Evolutionary conservation across 2,329 filamentous ascomycete genomes (phyloP), one percentile per base, ranked within the genome.

Genomic region (Diaporthe ilicicola): DNA sequence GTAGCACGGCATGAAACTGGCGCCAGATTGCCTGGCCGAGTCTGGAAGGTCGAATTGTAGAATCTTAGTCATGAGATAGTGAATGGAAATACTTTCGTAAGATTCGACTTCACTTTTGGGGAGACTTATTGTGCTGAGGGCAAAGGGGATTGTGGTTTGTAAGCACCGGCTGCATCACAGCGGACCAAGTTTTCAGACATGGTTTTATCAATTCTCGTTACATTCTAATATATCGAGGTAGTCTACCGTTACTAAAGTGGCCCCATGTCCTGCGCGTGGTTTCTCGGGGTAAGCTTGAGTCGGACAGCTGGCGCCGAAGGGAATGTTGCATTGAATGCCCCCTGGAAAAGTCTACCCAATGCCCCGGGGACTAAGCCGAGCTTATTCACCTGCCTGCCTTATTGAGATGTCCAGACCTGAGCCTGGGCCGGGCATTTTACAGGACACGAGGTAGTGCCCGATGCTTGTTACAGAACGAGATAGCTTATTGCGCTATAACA

Each of bases 311-410:
- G 54, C 19, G 12, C 56, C 27, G 6, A 12, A 8, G 56, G 27
- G 6, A 46, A 5, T 34, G 39, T 46, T 34, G 39, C 56, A 62
- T 62, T 62, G 39, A 62, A 62, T 8, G 56, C 56, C 39, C 39
- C 56, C 39, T 62, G 56, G 13, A 32, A 48, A 46, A 34, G 42
- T 9, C 32, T 48, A 34, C 29, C n/a, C 19, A 6, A 22, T 6
- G 13, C 19, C 27, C 3, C 19, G 17, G n/a, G n/a, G 27, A 19
- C 56, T 62, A 48, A 29, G 44, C 37, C 42, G 56, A 62, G 42
- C 42, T 48, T 48, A 62, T 62, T 34, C 56, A 22, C 2, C 48
- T 29, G 55, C 56, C 56, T 62, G 42, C 56, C 56, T 62, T 12
- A 34, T 62, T 48, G 42, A 32, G 56, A 34, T 19, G 17, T 46